These are phyloP conservation scores for Anthracocystis setariae DNA, from an alignment of 1,284 basidiomycete species.

Conservation along the genomic window DNA sequence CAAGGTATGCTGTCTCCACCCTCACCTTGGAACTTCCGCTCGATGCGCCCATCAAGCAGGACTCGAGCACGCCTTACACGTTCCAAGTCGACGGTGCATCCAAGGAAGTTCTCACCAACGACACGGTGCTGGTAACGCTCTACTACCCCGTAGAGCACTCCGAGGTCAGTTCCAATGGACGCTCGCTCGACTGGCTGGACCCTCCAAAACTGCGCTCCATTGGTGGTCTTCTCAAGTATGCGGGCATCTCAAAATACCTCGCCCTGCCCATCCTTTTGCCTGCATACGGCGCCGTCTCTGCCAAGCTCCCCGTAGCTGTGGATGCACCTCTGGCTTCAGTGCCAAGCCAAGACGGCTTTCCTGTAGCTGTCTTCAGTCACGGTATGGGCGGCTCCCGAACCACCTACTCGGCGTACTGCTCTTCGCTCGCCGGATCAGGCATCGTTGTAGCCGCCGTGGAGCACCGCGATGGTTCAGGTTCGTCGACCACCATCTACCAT, in stretches of 20 bases:
- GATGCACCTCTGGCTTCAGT: conserved; percentile 29
- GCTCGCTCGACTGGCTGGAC: conserved; percentile 41
- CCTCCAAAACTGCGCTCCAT: conserved; percentile 43
- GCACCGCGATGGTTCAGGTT: conserved; percentile 56
- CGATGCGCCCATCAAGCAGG: conserved; percentile 23
- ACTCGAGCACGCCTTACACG: conserved; percentile 32
- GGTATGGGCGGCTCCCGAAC: conserved; percentile 56
- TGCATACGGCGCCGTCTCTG: conserved; percentile 42
- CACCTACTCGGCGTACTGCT: conserved; percentile 54
- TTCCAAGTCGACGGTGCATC: conserved; percentile 19
- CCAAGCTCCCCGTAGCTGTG: conserved; percentile 30
- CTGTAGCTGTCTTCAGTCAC: conserved; percentile 58
- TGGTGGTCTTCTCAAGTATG: conserved; percentile 59
- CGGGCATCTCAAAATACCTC: conserved; percentile 53
- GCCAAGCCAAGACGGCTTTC: conserved; percentile 18
- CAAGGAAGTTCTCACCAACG: conserved; percentile 40
- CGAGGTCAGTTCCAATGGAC: background rate
- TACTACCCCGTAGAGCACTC: conserved; percentile 51
- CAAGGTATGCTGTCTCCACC: conserved; percentile 49
- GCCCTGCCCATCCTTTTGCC: conserved; percentile 52
- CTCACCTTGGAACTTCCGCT: conserved; percentile 56
- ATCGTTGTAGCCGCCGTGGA: conserved; percentile 60
- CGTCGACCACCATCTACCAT: conserved; percentile 45
- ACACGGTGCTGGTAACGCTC: conserved; percentile 57
- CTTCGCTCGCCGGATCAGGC: conserved; percentile 51